Percentiles rank a stretch among this genome's conserved stretches.
Evolutionary conservation across 1,139 yeast genomes (phyloP).

Genomic region (Debaryomycetaceae sp.): DNA sequence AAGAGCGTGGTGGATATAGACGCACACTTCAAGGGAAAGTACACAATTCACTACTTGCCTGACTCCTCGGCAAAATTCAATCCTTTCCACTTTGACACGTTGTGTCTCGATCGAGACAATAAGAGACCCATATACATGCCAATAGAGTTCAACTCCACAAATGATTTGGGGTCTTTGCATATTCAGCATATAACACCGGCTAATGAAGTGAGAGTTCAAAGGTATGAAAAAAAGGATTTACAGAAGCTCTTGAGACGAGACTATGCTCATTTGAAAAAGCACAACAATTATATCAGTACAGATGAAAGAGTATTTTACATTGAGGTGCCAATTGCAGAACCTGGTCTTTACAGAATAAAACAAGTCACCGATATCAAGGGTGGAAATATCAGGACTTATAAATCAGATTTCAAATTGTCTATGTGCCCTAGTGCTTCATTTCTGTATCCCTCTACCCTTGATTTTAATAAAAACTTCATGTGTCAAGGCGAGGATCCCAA

Average conservation of each 20-base stretch:
- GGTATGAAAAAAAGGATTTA: conserved; percentile 58
- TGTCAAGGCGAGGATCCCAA: conserved; percentile 28
- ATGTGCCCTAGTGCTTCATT: conserved; percentile 72
- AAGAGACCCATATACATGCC: conserved; percentile 49
- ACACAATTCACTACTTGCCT: conserved; percentile 84
- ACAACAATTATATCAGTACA: conserved; percentile 17
- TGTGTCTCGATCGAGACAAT: conserved; percentile 50
- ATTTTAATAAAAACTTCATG: conserved; percentile 34
- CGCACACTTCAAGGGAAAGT: conserved; percentile 78
- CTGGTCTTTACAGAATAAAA: conserved; percentile 72
- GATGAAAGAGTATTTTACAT: conserved; percentile 41
- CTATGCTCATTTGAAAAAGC: conserved; percentile 30
- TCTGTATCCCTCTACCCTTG: conserved; percentile 26
- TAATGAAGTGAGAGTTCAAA: conserved; percentile 44
- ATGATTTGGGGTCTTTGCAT: conserved; percentile 66
- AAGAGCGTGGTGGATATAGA: conserved; percentile 55
- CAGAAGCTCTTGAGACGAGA: conserved; percentile 41
- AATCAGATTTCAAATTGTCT: conserved; percentile 64
- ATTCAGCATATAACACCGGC: conserved; percentile 59
- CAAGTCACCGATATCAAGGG: conserved; percentile 65
- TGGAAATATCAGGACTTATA: conserved; percentile 59
- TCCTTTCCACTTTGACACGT: conserved; percentile 58
- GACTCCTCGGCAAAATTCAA: conserved; percentile 85
- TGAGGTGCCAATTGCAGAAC: conserved; percentile 56
- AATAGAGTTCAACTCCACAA: conserved; percentile 75